phyloP scores from a whole-genome alignment of 805 yeast species.

The Teunomyces lycoperdinae region DNA sequence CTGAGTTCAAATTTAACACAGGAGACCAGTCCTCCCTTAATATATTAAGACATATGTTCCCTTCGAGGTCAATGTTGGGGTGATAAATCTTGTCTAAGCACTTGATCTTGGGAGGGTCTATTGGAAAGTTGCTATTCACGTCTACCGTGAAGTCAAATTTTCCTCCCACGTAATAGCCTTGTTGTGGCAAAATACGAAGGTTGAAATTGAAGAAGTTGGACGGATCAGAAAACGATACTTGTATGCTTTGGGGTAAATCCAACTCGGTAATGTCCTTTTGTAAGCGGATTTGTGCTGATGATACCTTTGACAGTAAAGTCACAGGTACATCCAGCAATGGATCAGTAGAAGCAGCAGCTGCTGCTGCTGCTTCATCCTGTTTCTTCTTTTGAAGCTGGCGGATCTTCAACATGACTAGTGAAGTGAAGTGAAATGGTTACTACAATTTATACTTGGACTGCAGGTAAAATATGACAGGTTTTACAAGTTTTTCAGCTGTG shows the following conservation, averaged over 20 bases:
- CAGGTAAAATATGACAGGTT: background rate
- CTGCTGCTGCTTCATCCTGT: conserved; percentile 42
- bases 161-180: conserved; percentile 73
- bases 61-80: conserved; percentile 88
- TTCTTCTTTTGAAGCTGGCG: conserved; percentile 59
- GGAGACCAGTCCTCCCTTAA: conserved; percentile 97
- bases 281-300: conserved; percentile 68
- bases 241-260: conserved; percentile 57
- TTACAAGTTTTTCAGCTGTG: background rate
- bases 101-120: conserved; percentile 84
- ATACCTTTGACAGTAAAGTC: conserved; percentile 17
- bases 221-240: conserved; percentile 48
- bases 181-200: conserved; percentile 59
- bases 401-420: conserved; percentile 38
- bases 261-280: conserved; percentile 76
- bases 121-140: conserved; percentile 76
- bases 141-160: conserved; percentile 64
- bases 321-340: background rate
- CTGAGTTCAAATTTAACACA: conserved; percentile 74
- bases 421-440: background rate
- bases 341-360: conserved; percentile 23
- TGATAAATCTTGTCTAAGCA: conserved; percentile 77
- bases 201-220: conserved; percentile 60
- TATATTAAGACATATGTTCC: conserved; percentile 89
- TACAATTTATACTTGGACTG: background rate